Evolutionary conservation across 1,284 basidiomycete species (phyloP).

Genomic region (Mycosarcoma maydis): DNA sequence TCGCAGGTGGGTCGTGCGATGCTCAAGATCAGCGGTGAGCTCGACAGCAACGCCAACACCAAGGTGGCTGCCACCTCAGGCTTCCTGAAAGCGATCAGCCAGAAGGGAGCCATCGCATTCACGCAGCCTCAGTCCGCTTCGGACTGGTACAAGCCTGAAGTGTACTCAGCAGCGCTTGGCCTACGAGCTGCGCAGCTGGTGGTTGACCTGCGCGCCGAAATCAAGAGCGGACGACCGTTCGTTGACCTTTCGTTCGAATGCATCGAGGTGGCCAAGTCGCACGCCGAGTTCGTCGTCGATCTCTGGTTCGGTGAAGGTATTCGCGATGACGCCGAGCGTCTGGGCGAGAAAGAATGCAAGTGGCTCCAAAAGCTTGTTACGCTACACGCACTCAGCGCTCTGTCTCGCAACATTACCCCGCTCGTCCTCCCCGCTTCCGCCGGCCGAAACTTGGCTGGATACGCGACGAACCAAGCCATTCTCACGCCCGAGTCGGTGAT

Average conservation of each 20-base stretch:
- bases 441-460: conserved; percentile 73
- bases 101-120: conserved; percentile 40
- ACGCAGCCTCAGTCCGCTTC: conserved; percentile 30
- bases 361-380: conserved; percentile 57
- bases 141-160: conserved; percentile 53
- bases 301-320: conserved; percentile 61
- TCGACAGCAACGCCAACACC: conserved; percentile 36
- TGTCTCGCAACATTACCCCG: conserved; percentile 57
- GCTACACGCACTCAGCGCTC: conserved; percentile 48
- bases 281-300: conserved; percentile 60
- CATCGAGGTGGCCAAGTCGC: conserved; percentile 57
- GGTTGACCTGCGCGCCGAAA: conserved; percentile 54
- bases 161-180: conserved; percentile 52
- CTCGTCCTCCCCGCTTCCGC: conserved; percentile 73
- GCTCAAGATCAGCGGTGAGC: conserved; percentile 57
- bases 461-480: conserved; percentile 71
- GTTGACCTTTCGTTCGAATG: conserved; percentile 57
- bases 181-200: conserved; percentile 57
- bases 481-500: conserved; percentile 70
- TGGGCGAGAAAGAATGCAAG: conserved; percentile 33
- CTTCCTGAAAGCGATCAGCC: conserved; percentile 51
- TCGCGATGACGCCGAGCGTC: conserved; percentile 28
- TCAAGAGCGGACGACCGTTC: conserved; percentile 46
- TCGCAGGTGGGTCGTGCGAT: conserved; percentile 61
- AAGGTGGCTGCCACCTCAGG: conserved; percentile 50